A percentile compares a stretch with the other conserved stretches of the same genome.
Evolutionary conservation across 164 flowering plant species (phyloP).

Genomic region (Hamamelis virginiana): DNA sequence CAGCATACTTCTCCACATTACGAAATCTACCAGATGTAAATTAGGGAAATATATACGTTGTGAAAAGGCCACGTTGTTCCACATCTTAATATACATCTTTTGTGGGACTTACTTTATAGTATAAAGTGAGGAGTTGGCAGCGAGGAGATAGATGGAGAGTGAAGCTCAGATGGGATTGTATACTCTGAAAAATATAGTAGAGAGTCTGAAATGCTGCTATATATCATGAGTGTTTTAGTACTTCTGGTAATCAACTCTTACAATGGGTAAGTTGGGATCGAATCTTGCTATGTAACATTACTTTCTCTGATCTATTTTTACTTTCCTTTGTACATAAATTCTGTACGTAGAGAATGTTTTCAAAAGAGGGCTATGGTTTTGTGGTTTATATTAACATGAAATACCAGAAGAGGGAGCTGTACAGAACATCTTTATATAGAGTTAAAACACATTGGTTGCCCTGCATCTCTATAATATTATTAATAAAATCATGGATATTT

Average conservation of each 20-base stretch:
- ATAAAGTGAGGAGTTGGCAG: background rate
- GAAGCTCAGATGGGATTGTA: background rate
- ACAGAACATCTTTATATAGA: too few species aligned
- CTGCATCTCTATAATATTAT: too few species aligned
- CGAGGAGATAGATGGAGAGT: slow-evolving; percentile 1
- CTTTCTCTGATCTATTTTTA: background rate
- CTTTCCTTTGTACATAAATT: background rate
- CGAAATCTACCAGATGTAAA: slow-evolving; percentile 11
- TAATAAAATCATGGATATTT: too few species aligned
- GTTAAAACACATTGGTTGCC: too few species aligned
- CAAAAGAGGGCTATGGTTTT: background rate
- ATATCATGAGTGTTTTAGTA: background rate
- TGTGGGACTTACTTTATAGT: background rate
- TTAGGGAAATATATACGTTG: background rate
- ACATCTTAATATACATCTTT: background rate
- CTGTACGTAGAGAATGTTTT: background rate
- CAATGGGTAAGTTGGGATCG: background rate
- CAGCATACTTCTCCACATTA: slow-evolving; percentile 11
- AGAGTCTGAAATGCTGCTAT: background rate
- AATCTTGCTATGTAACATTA: background rate
- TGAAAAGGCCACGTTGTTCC: background rate
- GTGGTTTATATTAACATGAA: background rate
- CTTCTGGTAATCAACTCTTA: background rate
- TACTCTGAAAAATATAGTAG: background rate
- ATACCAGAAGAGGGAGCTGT: background rate